A percentile compares a stretch with the other conserved stretches of the same genome.
Evolutionary conservation across 2,329 filamentous ascomycete genomes (phyloP).

Genomic region (Fusarium burgessii): DNA sequence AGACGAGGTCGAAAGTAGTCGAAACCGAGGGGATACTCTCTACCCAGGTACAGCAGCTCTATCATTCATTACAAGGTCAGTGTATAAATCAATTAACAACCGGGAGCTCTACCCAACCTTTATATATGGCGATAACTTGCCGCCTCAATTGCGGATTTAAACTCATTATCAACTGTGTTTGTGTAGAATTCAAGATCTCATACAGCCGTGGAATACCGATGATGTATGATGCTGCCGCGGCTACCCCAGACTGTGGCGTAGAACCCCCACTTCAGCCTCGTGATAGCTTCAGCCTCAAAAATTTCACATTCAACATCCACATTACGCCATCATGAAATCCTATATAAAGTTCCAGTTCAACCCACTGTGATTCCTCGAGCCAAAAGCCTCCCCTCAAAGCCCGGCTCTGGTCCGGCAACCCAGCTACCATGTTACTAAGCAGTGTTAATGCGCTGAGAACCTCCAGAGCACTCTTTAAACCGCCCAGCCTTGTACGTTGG

Average conservation of each 20-base stretch:
- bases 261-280: constrained; percentile 29
- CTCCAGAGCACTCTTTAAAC: background rate
- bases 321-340: background rate
- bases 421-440: background rate
- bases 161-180: constrained; percentile 39
- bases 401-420: too few relatives aligned
- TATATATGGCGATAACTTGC: constrained; percentile 89
- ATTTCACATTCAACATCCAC: background rate
- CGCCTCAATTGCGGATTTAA: constrained; percentile 72
- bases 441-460: background rate
- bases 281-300: constrained; percentile 36
- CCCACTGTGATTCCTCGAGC: background rate
- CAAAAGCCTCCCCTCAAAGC: background rate
- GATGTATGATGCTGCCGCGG: constrained; percentile 27
- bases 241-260: constrained; percentile 30
- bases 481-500: background rate
- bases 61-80: background rate
- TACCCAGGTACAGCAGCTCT: constrained; percentile 88
- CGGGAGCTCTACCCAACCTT: constrained; percentile 68
- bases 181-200: constrained; percentile 5
- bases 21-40: constrained; percentile 87
- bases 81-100: background rate
- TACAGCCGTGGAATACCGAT: background rate
- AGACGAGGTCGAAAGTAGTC: constrained; percentile 83
- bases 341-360: background rate